Conservation (phyloP, 805 yeast species). For the Brettanomyces nanus region DNA sequence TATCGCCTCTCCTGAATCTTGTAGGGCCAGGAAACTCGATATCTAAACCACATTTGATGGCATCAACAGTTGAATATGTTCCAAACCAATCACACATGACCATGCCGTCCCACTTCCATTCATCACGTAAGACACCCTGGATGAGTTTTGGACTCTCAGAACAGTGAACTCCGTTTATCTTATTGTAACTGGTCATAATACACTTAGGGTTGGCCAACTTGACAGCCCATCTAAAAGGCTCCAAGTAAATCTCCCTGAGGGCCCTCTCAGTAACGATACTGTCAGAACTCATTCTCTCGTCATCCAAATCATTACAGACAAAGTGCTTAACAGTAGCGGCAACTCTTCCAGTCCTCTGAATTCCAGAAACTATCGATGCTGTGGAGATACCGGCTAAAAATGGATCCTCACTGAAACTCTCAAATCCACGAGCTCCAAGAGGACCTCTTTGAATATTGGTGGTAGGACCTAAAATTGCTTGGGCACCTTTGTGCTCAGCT, state of each 20-base stretch:
- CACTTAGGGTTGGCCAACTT: conserved; percentile 43
- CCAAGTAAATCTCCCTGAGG: conserved; percentile 53
- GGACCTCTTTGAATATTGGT: conserved; percentile 36
- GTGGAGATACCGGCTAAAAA: conserved; percentile 37
- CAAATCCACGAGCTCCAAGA: conserved; percentile 37
- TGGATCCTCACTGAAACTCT: conserved; percentile 37
- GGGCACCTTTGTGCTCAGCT: conserved; percentile 36
- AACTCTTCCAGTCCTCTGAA: conserved; percentile 38
- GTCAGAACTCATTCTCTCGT: conserved; percentile 41
- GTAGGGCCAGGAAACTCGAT: conserved; percentile 58
- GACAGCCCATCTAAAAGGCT: conserved; percentile 55
- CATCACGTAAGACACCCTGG: conserved; percentile 39
- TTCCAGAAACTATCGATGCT: conserved; percentile 43
- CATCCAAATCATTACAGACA: conserved; percentile 57
- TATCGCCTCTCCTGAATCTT: conserved; percentile 2
- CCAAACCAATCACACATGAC: conserved; percentile 64
- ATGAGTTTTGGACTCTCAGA: conserved; percentile 38
- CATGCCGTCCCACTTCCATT: conserved; percentile 51
- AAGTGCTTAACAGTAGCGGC: conserved; percentile 55
- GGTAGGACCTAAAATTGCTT: conserved; percentile 29
- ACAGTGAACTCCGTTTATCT: conserved; percentile 52
- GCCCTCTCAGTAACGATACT: conserved; percentile 51
- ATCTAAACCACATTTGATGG: conserved; percentile 50
- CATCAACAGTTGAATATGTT: conserved; percentile 36
- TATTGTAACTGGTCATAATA: conserved; percentile 58